Evolutionary conservation across 768 basidiomycete genomes (phyloP).

Genomic region (Termitomyces sp.): DNA sequence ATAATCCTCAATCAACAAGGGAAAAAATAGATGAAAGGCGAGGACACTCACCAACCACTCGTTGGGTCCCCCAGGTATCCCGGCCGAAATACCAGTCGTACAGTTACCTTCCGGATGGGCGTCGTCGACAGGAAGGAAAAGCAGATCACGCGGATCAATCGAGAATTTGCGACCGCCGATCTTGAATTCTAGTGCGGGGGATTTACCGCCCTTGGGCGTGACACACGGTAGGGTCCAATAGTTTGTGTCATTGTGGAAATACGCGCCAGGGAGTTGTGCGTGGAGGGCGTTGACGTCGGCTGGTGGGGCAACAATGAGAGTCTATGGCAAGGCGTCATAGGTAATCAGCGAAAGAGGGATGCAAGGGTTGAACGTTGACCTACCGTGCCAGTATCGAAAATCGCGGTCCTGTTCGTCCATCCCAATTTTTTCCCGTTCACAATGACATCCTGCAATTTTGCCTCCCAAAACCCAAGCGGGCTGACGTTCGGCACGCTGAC

Average conservation of each 20-base stretch:
- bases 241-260: slow-evolving; percentile 34
- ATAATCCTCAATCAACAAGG: background rate
- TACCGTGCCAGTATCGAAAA: slow-evolving; percentile 40
- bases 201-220: slow-evolving; percentile 35
- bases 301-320: slow-evolving; percentile 15
- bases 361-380: slow-evolving; percentile 7
- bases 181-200: slow-evolving; percentile 41
- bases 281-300: slow-evolving; percentile 54
- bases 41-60: slow-evolving; percentile 36
- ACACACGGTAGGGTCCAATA: slow-evolving; percentile 60
- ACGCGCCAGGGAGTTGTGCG: slow-evolving; percentile 48
- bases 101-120: slow-evolving; percentile 50
- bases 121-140: slow-evolving; percentile 44
- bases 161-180: slow-evolving; percentile 55
- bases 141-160: slow-evolving; percentile 56
- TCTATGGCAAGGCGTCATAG: slow-evolving; percentile 1
- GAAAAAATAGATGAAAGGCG: background rate
- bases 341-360: background rate
- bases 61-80: slow-evolving; percentile 40
- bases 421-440: slow-evolving; percentile 42
- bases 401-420: slow-evolving; percentile 46
- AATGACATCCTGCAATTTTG: slow-evolving; percentile 38
- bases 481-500: slow-evolving; percentile 48
- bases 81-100: slow-evolving; percentile 53
- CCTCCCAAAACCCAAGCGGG: slow-evolving; percentile 47